Conservation (phyloP, 495 filamentous ascomycete species). For the Sporormia fimetaria region DNA sequence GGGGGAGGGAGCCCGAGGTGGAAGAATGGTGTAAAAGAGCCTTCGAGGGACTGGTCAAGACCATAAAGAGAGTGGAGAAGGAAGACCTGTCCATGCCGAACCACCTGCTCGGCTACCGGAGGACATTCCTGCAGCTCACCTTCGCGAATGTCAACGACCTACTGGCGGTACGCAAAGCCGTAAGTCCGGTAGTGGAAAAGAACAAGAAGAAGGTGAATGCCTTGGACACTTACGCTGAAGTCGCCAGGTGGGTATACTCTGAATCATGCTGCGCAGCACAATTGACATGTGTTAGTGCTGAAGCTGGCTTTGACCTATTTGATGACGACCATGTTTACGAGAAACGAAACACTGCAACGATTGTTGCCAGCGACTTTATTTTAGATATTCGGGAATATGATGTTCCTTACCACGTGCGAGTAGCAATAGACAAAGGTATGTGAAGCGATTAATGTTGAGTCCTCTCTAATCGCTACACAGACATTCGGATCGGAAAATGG, state of each 20-base stretch:
- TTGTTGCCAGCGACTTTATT: constrained; percentile 92
- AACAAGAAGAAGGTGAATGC: constrained; percentile 89
- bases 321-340: constrained; percentile 82
- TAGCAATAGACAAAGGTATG: constrained; percentile 85
- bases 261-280: constrained; percentile 13
- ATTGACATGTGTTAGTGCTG: constrained; percentile 46
- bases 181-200: constrained; percentile 89
- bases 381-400: constrained; percentile 99
- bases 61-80: constrained; percentile 64
- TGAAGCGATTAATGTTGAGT: neutral
- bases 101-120: constrained; percentile 80
- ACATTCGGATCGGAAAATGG: constrained; percentile 95
- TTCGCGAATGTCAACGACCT: constrained; percentile 84
- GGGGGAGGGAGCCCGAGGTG: constrained; percentile 77
- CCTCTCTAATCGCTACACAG: constrained; percentile 32
- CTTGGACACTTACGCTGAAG: constrained; percentile 97
- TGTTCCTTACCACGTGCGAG: constrained; percentile 97
- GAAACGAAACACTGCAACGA: constrained; percentile 66
- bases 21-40: constrained; percentile 88
- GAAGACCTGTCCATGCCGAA: constrained; percentile 96
- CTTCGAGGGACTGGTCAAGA: constrained; percentile 77
- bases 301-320: constrained; percentile 89
- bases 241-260: constrained; percentile 56
- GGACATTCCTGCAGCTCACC: constrained; percentile 70
- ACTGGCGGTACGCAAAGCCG: constrained; percentile 63